Conservation (phyloP, 371 early-diverging fungal species). For the Rhizomucor miehei region DNA sequence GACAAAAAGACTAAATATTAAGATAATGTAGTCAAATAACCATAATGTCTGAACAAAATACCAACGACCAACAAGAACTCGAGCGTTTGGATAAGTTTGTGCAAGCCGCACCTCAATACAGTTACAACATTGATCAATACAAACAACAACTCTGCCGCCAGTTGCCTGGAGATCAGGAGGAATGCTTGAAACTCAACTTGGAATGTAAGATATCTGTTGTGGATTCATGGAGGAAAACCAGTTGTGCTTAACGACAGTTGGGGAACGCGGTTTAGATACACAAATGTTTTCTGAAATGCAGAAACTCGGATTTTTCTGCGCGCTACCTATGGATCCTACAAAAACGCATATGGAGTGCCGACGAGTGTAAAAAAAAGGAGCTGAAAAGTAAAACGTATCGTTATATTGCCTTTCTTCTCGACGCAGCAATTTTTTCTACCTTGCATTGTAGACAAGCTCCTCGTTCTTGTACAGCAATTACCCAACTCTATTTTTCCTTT, state of each 20-base stretch:
- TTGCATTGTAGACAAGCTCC: too few species aligned
- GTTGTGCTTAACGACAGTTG: background rate
- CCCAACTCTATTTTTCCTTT: too few species aligned
- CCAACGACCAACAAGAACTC: conserved; percentile 19
- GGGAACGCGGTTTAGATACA: conserved; percentile 31
- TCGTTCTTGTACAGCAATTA: background rate
- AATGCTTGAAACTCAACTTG: conserved; percentile 44
- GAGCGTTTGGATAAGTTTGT: conserved; percentile 41
- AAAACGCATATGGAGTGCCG: conserved; percentile 53
- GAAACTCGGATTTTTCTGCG: conserved; percentile 57
- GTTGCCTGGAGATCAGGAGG: conserved; percentile 26
- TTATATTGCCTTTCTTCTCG: background rate
- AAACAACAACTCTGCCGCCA: conserved; percentile 37
- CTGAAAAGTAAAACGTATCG: background rate
- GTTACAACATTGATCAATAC: conserved; percentile 50
- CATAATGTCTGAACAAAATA: conserved; percentile 6
- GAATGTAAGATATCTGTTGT: conserved; percentile 35
- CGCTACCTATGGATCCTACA: conserved; percentile 55
- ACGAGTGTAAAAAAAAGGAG: conserved; percentile 33
- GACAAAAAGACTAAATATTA: too few species aligned
- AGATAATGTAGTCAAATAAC: background rate
- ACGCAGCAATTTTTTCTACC: too few species aligned
- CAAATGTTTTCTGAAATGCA: conserved; percentile 60
- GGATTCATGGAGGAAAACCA: background rate
- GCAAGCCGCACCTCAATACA: conserved; percentile 28